phyloP scores from a whole-genome alignment of 2,329 filamentous ascomycete genomes.

The Nemania serpens region DNA sequence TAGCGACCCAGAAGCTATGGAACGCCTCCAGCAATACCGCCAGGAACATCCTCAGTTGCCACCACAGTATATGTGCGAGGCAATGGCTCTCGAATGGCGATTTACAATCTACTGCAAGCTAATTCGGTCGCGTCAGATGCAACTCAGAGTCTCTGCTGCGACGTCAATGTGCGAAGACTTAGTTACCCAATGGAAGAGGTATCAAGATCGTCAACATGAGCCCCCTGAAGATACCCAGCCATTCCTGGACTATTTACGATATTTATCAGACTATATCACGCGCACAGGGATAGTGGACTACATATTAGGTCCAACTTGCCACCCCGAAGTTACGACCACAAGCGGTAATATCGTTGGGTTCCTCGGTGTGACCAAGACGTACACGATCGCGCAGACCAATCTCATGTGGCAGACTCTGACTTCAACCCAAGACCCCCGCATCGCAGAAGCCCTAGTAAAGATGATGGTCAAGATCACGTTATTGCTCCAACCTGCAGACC shows the following conservation, averaged over 20 bases:
- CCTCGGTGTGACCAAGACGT: slow-evolving; percentile 77
- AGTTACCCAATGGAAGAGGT: slow-evolving; percentile 66
- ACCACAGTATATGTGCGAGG: slow-evolving; percentile 48
- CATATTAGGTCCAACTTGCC: slow-evolving; percentile 86
- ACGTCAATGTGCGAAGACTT: slow-evolving; percentile 74
- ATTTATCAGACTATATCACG: slow-evolving; percentile 71
- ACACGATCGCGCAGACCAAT: slow-evolving; percentile 73
- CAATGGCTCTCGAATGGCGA: slow-evolving; percentile 68
- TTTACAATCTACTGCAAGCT: slow-evolving; percentile 71
- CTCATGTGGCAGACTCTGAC: slow-evolving; percentile 83
- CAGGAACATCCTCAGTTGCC: slow-evolving; percentile 46
- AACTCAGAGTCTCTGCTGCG: slow-evolving; percentile 80
- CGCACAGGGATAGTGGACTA: slow-evolving; percentile 78
- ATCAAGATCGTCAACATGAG: slow-evolving; percentile 52
- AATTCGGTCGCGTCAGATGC: slow-evolving; percentile 86
- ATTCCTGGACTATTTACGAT: slow-evolving; percentile 57
- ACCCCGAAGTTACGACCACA: slow-evolving; percentile 84
- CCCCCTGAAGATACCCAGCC: slow-evolving; percentile 40
- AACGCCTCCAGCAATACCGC: slow-evolving; percentile 42
- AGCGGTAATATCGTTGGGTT: slow-evolving; percentile 87
- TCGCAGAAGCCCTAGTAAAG: slow-evolving; percentile 77
- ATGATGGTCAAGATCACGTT: slow-evolving; percentile 61
- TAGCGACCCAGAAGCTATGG: slow-evolving; percentile 44
- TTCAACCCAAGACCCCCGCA: slow-evolving; percentile 79
- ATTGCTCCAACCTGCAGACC: slow-evolving; percentile 52